These are phyloP conservation scores for Teunomyces cretensis DNA, from an alignment of 805 yeast genomes.

Conservation along the genomic window DNA sequence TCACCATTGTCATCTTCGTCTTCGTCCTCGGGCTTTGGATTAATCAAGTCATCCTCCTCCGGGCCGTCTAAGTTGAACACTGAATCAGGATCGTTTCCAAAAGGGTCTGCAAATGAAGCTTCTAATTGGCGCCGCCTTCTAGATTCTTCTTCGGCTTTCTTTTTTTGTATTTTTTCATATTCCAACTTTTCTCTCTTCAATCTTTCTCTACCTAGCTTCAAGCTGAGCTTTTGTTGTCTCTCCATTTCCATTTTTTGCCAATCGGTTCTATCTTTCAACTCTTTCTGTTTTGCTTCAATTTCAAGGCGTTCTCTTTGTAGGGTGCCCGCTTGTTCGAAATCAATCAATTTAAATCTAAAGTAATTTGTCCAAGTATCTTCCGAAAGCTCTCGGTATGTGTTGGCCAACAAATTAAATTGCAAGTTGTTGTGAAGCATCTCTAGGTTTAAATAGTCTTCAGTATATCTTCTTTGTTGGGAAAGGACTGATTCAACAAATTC, in stretches of 20 bases:
- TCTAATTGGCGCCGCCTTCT: constrained; percentile 12
- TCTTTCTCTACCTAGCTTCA: constrained; percentile 9
- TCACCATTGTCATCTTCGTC: constrained; percentile 12
- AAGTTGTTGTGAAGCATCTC: constrained; percentile 46
- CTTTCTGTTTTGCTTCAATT: constrained; percentile 12
- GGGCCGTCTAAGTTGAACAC: constrained; percentile 7
- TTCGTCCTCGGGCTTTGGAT: constrained; percentile 4
- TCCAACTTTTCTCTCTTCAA: constrained; percentile 10
- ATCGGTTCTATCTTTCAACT: constrained; percentile 12
- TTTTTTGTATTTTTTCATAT: constrained; percentile 15
- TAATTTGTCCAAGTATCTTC: constrained; percentile 40
- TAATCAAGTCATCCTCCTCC: constrained; percentile 5
- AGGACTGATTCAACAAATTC: constrained; percentile 30
- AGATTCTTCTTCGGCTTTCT: constrained; percentile 13
- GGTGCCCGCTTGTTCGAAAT: constrained; percentile 36
- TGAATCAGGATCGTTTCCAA: constrained; percentile 10
- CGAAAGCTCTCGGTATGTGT: constrained; percentile 40
- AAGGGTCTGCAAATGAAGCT: constrained; percentile 15
- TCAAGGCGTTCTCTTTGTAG: constrained; percentile 16
- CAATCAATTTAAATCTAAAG: constrained; percentile 37
- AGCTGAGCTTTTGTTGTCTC: constrained; percentile 14
- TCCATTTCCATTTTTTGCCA: constrained; percentile 15
- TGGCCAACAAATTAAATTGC: constrained; percentile 39
- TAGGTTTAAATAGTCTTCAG: constrained; percentile 37
- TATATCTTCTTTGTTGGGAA: constrained; percentile 26